Evolutionary conservation across 306 rosid species (phyloP), one percentile per base, ranked within the genome.

Genomic region (Casuarina cunninghamiana): DNA sequence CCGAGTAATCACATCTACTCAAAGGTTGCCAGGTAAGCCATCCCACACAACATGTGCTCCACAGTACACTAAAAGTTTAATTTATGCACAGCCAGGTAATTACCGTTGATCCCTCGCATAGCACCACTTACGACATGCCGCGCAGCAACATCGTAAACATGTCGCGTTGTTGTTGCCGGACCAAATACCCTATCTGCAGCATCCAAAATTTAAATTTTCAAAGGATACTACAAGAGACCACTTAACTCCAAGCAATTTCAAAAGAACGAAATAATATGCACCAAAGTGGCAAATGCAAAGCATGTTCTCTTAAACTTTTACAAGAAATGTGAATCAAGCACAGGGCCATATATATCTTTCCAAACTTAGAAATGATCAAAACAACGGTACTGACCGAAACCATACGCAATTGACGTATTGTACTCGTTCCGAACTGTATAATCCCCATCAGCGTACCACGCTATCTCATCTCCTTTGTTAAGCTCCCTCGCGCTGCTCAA

Each of bases 61-160:
- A 57, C 38, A 8, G 10, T 58, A 58, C 39, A 58, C 35, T 13
- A 15, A 15, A 7, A 32, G 9, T 58, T 26, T 58, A 58, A 58
- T 19, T 26, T 9, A 32, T 8, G 26, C 11, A 35, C 9, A 1
- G 8, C 42, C 50, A 42, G 42, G 71, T 67, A 42, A 4, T 88
- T 96, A 96, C 98, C 99, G 53, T 96, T 96, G 82, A 96, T 72
- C 77, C 99, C 99, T 81, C 91, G 94, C 99, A 96, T 96, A 73
- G 98, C 90, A 49, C 99, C 98, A 67, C 88, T 76, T 62, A 96
- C 86, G 74, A 93, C 92, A 84, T 91, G 94, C 79, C 92, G 98
- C 45, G 99, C 94, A 77, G 98, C 96, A 79, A 93, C 86, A 87
- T 96, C 99, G 78, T 96, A 96, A 78, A 96, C 99, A 76, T 93